A percentile compares a stretch with the other conserved stretches of the same genome.
Evolutionary conservation across 495 filamentous ascomycete species (phyloP).

Genomic region (Amniculicola lignicola): DNA sequence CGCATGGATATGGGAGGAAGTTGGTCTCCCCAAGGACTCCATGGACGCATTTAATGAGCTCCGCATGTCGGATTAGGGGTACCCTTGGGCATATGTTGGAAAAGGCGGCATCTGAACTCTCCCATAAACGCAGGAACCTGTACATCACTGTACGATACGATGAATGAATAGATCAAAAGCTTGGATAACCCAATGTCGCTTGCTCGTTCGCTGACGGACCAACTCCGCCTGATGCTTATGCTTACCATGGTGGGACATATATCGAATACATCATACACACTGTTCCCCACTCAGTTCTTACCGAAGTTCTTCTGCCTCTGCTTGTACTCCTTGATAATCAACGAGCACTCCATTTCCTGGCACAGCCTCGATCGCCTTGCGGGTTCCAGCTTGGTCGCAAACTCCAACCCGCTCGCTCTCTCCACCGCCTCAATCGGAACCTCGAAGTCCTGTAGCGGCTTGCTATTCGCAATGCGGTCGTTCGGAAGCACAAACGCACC

Average conservation of each 20-base stretch:
- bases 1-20: too few relatives aligned
- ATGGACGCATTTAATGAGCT: too few relatives aligned
- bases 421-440: conserved; percentile 90
- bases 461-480: conserved; percentile 80
- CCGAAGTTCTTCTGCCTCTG: conserved; percentile 59
- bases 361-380: conserved; percentile 76
- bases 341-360: conserved; percentile 73
- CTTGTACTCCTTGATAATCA: conserved; percentile 73
- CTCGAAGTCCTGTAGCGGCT: conserved; percentile 82
- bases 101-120: too few relatives aligned
- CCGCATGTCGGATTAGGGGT: too few relatives aligned
- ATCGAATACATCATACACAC: neutral
- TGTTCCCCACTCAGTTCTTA: conserved; percentile 16
- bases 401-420: conserved; percentile 86
- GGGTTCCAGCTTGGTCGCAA: conserved; percentile 71
- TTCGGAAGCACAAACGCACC: conserved; percentile 96
- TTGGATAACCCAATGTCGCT: too few relatives aligned
- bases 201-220: too few relatives aligned
- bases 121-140: too few relatives aligned
- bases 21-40: too few relatives aligned
- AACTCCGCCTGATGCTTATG: conserved; percentile 13
- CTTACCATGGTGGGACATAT: conserved; percentile 7
- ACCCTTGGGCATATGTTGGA: too few relatives aligned
- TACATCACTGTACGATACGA: too few relatives aligned
- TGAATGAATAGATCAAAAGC: neutral